phyloP scores from a whole-genome alignment of 495 filamentous ascomycete genomes.

The Aspergillus leporis region DNA sequence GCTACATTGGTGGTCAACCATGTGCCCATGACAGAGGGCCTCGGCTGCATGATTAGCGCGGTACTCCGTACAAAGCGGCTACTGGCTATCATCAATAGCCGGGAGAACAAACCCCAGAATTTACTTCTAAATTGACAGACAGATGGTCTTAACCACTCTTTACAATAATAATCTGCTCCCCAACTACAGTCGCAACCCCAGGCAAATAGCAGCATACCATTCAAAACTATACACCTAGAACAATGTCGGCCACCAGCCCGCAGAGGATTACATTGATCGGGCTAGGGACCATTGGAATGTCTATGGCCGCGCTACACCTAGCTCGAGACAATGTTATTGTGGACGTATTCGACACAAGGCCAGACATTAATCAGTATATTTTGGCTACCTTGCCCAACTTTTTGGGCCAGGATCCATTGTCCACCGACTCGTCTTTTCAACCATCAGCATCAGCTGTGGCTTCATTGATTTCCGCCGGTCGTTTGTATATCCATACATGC shows the following conservation, averaged over 20 bases:
- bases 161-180: too few species aligned
- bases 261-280: constrained; percentile 54
- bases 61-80: neutral
- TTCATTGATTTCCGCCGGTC: constrained; percentile 26
- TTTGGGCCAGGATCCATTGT: constrained; percentile 9
- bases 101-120: neutral
- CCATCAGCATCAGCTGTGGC: constrained; percentile 10
- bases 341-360: constrained; percentile 54
- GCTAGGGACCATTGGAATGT: constrained; percentile 61
- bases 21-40: neutral
- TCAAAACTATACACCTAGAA: neutral
- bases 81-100: neutral
- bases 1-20: neutral
- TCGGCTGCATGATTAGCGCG: neutral
- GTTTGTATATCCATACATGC: constrained; percentile 35
- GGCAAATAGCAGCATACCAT: too few species aligned
- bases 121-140: too few species aligned
- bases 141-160: too few species aligned
- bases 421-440: constrained; percentile 14
- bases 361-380: constrained; percentile 50
- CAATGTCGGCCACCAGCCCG: constrained; percentile 23
- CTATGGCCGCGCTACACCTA: constrained; percentile 58
- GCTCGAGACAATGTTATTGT: constrained; percentile 39
- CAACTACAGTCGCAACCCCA: too few species aligned
- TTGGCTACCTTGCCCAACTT: constrained; percentile 37